A percentile compares a stretch with the other conserved stretches of the same genome.
Evolutionary conservation across 2,329 filamentous ascomycete genomes (phyloP).

Genomic region (Trichoderma aggressivum): DNA sequence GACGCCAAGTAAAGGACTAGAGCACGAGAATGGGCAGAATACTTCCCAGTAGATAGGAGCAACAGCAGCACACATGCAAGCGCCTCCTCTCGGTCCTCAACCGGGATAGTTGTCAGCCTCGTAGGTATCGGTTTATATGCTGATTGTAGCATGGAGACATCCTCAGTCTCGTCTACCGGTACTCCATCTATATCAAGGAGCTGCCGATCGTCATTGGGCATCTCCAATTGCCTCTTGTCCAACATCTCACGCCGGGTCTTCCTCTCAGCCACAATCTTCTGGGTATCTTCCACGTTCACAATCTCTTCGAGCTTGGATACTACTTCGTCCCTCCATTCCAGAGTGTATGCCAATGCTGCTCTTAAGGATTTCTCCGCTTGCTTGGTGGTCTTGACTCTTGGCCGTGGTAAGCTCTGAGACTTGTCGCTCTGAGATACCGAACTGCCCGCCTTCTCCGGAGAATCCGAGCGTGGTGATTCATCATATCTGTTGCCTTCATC

Average conservation of each 20-base stretch:
- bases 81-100: constrained; percentile 58
- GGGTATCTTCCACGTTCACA: constrained; percentile 48
- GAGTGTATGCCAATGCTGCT: constrained; percentile 65
- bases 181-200: constrained; percentile 41
- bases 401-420: neutral
- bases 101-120: constrained; percentile 54
- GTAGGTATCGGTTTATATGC: constrained; percentile 54
- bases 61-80: constrained; percentile 69
- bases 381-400: constrained; percentile 22
- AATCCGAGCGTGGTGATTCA: neutral
- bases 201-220: constrained; percentile 36
- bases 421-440: neutral
- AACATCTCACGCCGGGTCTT: constrained; percentile 43
- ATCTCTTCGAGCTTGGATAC: constrained; percentile 69
- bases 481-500: constrained; percentile 18
- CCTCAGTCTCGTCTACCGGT: constrained; percentile 34
- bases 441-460: neutral
- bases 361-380: constrained; percentile 37
- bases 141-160: constrained; percentile 45
- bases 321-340: constrained; percentile 72
- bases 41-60: constrained; percentile 68
- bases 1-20: constrained; percentile 66
- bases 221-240: constrained; percentile 35
- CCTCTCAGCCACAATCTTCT: constrained; percentile 46
- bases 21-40: constrained; percentile 69